A percentile compares a stretch with the other conserved stretches of the same genome.
Conservation (phyloP, 2,329 filamentous ascomycete species). For the Fusarium subglutinans region DNA sequence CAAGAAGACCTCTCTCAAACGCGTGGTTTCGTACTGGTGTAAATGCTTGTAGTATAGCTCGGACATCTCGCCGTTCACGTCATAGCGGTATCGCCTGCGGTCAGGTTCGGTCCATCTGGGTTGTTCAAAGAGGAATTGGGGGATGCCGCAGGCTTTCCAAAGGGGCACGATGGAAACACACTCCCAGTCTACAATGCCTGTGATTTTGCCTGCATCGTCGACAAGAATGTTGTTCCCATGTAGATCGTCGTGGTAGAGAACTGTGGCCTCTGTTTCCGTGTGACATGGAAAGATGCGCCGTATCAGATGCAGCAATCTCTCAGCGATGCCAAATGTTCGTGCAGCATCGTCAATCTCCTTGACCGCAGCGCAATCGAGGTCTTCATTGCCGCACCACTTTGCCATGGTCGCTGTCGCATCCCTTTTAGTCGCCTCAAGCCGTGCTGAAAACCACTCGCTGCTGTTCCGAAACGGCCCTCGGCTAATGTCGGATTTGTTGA, state of each 20-base stretch:
- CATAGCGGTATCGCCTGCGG: conserved; percentile 35
- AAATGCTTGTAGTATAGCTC: conserved; percentile 51
- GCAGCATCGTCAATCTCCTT: conserved; percentile 47
- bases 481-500: conserved; percentile 43
- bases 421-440: conserved; percentile 28
- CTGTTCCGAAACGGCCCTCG: conserved; percentile 50
- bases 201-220: conserved; percentile 47
- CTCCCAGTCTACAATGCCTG: conserved; percentile 55
- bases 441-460: conserved; percentile 48
- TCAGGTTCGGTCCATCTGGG: conserved; percentile 16
- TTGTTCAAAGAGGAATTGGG: conserved; percentile 46
- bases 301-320: conserved; percentile 44
- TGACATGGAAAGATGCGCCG: conserved; percentile 43
- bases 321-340: conserved; percentile 32
- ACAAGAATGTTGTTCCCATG: conserved; percentile 52
- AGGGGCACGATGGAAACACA: conserved; percentile 52
- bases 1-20: conserved; percentile 44
- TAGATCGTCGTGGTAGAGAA: conserved; percentile 51
- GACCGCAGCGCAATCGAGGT: conserved; percentile 27
- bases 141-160: conserved; percentile 49
- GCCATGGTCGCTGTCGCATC: background rate
- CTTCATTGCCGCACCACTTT: background rate
- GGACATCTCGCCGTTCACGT: background rate
- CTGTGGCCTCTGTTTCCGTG: conserved; percentile 39
- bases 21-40: conserved; percentile 52